Base-by-base conservation (phyloP, 441 rosid genomes). In the Pelargonium exstipulatum region DNA sequence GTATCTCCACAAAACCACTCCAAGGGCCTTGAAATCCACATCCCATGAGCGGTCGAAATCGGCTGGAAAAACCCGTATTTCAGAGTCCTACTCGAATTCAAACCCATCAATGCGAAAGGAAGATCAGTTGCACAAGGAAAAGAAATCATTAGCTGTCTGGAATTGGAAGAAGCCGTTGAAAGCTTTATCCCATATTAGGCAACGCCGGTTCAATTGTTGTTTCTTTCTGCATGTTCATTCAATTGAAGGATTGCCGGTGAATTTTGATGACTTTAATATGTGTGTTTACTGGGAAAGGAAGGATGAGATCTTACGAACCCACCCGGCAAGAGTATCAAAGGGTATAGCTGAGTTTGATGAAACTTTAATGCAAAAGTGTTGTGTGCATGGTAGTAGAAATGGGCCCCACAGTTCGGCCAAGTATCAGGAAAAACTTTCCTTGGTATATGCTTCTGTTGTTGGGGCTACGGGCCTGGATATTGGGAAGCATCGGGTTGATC, bases 121-220 rank as follows among this genome's bases (percentile, higher is more conserved):
- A 64, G 73, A 32, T 66, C 69, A 58, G 53, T 48, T 37, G 61
- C 70, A 18, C 12, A 82, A 79, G 81, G 80, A 74, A 62, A 84
- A 82, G 83, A 89, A 82, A 80, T 69, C 83, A 0, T 77, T 76
- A 1, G 80, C 83, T 0, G 10, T 68, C 5, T 84, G 95, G 93
- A 85, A 81, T 66, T 92, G 95, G 95, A 92, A 90, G 92, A 92
- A 85, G 46, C 87, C 96, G 12, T 73, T 88, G 65, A 88, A 87
- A 78, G 91, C 90, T 20, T 76, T 90, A 72, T 75, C 87, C 60
- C 89, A 87, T 78, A 79, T 87, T 57, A 65, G 88, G 68, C 74
- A 73, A 65, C 87, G 82, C 29, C 80, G 82, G 75, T 87, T 85
- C 68, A 77, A 82, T 75, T 73, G 87, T 67, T 86, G 81, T 77